Percentiles rank a stretch among this genome's conserved stretches.
Evolutionary conservation across 768 basidiomycete species (phyloP).

Genomic region (Auriscalpium orientale): DNA sequence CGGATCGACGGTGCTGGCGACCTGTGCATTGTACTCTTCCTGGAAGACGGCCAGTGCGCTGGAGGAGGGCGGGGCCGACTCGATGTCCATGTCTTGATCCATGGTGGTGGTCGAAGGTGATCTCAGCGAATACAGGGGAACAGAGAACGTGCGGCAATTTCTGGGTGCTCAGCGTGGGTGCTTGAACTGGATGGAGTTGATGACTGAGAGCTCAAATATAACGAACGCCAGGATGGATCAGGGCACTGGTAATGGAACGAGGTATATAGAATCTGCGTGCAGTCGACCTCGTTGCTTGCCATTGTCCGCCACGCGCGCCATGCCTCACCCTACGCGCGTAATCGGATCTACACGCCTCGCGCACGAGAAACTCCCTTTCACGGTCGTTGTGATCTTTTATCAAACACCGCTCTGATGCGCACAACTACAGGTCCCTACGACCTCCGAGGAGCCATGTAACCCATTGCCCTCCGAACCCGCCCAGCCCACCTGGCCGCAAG

Average conservation of each 20-base stretch:
- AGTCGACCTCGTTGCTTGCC: conserved; percentile 1
- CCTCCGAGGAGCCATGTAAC: conserved; percentile 56
- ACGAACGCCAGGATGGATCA: too few species aligned
- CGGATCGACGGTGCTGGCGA: conserved; percentile 28
- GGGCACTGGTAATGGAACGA: too few species aligned
- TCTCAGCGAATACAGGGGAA: too few species aligned
- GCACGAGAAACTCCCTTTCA: too few species aligned
- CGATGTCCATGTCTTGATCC: conserved; percentile 80
- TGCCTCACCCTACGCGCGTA: too few species aligned
- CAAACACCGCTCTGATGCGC: background rate
- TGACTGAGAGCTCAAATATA: too few species aligned
- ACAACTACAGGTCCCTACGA: conserved; percentile 36
- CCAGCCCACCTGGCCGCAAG: conserved; percentile 50
- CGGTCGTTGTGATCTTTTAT: background rate
- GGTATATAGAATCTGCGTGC: background rate
- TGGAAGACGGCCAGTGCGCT: conserved; percentile 27
- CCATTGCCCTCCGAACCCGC: conserved; percentile 54
- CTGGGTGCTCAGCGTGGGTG: background rate
- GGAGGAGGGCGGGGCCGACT: conserved; percentile 20
- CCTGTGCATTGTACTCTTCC: conserved; percentile 26
- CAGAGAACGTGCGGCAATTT: background rate
- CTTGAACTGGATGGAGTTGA: too few species aligned
- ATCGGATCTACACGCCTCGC: too few species aligned
- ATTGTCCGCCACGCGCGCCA: background rate
- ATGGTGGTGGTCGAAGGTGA: conserved; percentile 30